Base-by-base conservation (phyloP, 371 early-diverging fungal genomes). In the Dichotomocladium elegans region DNA sequence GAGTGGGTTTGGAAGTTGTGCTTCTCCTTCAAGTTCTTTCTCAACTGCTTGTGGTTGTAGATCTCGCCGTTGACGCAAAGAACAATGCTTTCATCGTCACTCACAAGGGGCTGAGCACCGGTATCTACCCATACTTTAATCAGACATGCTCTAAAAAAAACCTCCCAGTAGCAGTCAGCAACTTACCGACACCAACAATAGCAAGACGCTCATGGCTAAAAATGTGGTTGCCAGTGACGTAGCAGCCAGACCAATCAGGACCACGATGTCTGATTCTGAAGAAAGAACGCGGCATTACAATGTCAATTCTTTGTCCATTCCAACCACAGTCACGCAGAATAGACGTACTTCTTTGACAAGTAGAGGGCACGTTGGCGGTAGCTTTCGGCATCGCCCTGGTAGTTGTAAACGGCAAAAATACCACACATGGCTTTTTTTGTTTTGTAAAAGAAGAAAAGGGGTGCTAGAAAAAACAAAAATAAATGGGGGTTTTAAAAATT, bases 21-120 rank as follows among this genome's bases (percentile, higher is more conserved):
- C 40, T 62, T 58, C 58, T 64, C 60, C 78, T 90, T 81, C 29
- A 97, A 84, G 24, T 81, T 72, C 61, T 87, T 85, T 74, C 95
- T 81, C 28, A 97, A 84, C 21, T 82, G 74, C 64, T 88, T 85
- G 77, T 97, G 94, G 89, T 97, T 97, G 81, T 97, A 97, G 72
- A 97, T 97, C 74, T 97, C 98, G 51, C 96, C 96, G 77, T 97
- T 97, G 64, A 95, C 96, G 31, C 87, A 74, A 44, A 97, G 82
- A 51, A 95, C 79, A 31, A 94, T 55, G 35, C 88, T 67, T 41
- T 84, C 91, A 61, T 94, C 95, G 17, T 80, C 86, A 73, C 89
- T 93, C 70, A 90, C 88, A 60, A 97, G 72, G 14, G 98, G 98
- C 72, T 97, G 98, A 41, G 95, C 95, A 49, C 98, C 98, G 57